phyloP scores from a whole-genome alignment of 2,329 filamentous ascomycete genomes.

The Venturia asperata region DNA sequence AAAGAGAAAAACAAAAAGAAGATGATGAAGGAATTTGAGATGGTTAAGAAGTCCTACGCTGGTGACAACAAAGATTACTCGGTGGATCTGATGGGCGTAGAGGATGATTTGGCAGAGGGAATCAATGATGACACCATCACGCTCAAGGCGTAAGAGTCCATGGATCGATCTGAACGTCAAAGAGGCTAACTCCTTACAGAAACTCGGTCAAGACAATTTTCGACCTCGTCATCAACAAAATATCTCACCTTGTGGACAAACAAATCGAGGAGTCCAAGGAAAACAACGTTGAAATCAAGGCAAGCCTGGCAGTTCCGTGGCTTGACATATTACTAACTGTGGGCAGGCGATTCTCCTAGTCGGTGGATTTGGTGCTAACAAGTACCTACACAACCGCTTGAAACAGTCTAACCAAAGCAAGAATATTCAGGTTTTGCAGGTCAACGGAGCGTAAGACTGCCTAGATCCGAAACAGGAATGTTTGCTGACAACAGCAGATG shows the following conservation, averaged over 20 bases:
- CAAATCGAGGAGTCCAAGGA: conserved; percentile 22
- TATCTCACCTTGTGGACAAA: conserved; percentile 22
- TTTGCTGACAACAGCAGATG: no score
- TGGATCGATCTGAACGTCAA: conserved; percentile 22
- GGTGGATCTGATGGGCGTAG: not conserved
- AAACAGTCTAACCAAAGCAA: conserved; percentile 18
- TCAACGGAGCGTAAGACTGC: conserved; percentile 18
- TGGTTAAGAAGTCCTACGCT: not conserved
- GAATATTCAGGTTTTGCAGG: conserved; percentile 18
- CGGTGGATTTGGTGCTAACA: conserved; percentile 27
- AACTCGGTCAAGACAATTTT: conserved; percentile 20
- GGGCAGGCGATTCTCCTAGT: conserved; percentile 25
- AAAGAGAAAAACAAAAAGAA: no score
- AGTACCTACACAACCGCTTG: conserved; percentile 25
- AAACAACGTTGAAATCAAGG: conserved; percentile 2
- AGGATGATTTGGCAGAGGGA: not conserved
- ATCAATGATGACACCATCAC: conserved; percentile 5
- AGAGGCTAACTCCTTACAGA: conserved; percentile 1
- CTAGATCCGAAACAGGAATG: no score
- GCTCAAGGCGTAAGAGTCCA: not conserved
- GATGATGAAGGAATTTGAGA: no score
- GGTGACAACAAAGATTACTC: not conserved
- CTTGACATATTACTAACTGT: not conserved
- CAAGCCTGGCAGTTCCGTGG: not conserved
- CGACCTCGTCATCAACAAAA: conserved; percentile 21